Conservation (phyloP, 2,329 filamentous ascomycete genomes). For the Colletotrichum tabaci region DNA sequence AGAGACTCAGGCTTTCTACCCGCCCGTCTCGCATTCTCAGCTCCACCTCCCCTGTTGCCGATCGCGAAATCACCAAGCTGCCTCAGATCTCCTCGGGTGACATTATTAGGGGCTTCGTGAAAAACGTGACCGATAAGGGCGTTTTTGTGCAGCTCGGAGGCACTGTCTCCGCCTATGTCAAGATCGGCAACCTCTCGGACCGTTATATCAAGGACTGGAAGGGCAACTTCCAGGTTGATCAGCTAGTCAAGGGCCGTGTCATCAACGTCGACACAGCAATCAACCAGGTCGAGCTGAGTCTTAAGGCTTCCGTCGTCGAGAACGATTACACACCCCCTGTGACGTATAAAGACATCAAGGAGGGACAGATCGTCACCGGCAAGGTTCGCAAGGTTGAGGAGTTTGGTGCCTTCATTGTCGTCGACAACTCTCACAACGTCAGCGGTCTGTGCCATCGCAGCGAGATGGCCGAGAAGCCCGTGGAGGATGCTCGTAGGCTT, state of each 20-base stretch:
- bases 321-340: constrained; percentile 81
- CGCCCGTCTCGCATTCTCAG: constrained; percentile 91
- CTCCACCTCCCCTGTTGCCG: constrained; percentile 84
- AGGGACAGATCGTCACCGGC: constrained; percentile 87
- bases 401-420: constrained; percentile 93
- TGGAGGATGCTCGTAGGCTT: constrained; percentile 88
- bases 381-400: constrained; percentile 95
- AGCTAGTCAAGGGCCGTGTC: constrained; percentile 91
- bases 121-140: constrained; percentile 90
- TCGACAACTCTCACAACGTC: constrained; percentile 89
- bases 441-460: constrained; percentile 94
- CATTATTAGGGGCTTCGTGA: constrained; percentile 91
- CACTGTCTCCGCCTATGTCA: constrained; percentile 84
- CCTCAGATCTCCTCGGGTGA: constrained; percentile 83
- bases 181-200: constrained; percentile 91
- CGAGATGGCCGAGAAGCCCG: constrained; percentile 88
- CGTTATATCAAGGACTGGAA: constrained; percentile 97
- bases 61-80: constrained; percentile 81
- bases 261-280: constrained; percentile 77
- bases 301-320: constrained; percentile 89
- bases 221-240: constrained; percentile 86
- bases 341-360: constrained; percentile 82
- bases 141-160: constrained; percentile 89
- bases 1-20: constrained; percentile 84
- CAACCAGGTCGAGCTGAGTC: constrained; percentile 84